These are phyloP conservation scores for Tolypocladium endophyticum DNA, from an alignment of 2,329 filamentous ascomycete species.

Conservation along the genomic window DNA sequence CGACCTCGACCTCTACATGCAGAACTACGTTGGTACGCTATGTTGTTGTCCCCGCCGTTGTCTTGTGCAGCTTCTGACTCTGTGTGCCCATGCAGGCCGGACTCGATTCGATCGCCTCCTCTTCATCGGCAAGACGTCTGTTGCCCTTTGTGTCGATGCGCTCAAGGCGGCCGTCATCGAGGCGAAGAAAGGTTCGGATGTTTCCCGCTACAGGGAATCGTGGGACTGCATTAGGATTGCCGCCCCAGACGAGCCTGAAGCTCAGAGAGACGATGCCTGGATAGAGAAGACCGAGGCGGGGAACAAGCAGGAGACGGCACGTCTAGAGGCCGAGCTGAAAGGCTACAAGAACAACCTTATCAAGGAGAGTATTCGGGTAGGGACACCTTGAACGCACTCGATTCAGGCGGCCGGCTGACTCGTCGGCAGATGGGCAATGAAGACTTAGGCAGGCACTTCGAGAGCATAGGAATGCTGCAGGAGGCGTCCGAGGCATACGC, in stretches of 20 bases:
- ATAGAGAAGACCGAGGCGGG: constrained; percentile 54
- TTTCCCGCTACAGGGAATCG: constrained; percentile 58
- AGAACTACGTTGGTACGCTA: constrained; percentile 69
- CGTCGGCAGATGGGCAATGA: constrained; percentile 75
- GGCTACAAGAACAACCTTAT: constrained; percentile 95
- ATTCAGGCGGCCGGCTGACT: constrained; percentile 3
- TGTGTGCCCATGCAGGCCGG: constrained; percentile 44
- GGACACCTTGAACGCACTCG: background rate
- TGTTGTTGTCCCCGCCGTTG: background rate
- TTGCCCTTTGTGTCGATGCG: constrained; percentile 67
- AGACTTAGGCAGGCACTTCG: constrained; percentile 77
- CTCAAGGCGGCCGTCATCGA: constrained; percentile 67
- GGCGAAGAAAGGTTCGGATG: constrained; percentile 66
- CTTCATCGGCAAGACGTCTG: constrained; percentile 70
- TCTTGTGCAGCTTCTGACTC: background rate
- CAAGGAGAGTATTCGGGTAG: constrained; percentile 87
- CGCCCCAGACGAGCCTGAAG: constrained; percentile 58
- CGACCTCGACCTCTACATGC: constrained; percentile 82
- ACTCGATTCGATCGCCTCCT: constrained; percentile 73
- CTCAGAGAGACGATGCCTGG: constrained; percentile 62
- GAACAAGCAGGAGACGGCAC: constrained; percentile 59
- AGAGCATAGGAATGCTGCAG: constrained; percentile 63
- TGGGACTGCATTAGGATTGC: constrained; percentile 54
- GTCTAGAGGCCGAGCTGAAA: constrained; percentile 77
- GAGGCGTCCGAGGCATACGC: constrained; percentile 68